phyloP scores from a whole-genome alignment of 2,329 filamentous ascomycete genomes.

The Phyllosticta ampelicida region DNA sequence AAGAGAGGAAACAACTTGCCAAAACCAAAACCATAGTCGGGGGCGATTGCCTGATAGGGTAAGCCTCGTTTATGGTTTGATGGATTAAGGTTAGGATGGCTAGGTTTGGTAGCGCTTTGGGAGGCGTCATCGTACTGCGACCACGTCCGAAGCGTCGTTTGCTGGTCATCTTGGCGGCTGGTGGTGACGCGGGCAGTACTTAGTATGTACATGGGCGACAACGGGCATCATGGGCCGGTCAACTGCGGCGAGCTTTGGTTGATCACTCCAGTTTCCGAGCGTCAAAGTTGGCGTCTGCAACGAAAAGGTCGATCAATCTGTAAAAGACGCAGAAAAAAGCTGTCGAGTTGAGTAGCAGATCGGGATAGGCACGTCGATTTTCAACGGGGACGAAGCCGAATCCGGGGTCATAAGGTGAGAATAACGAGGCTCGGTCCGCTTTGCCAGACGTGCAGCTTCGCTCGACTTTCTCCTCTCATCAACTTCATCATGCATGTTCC shows the following conservation, averaged over 20 bases:
- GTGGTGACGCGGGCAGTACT: not conserved
- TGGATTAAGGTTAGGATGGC: not conserved
- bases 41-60: not conserved
- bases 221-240: not conserved
- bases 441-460: not conserved
- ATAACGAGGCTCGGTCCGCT: not conserved
- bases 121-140: not conserved
- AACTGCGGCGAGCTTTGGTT: not conserved
- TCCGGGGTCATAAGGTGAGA: not conserved
- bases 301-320: not conserved
- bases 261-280: not conserved
- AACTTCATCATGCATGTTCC: not conserved
- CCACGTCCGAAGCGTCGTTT: not conserved
- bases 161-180: too few relatives aligned
- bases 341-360: not conserved
- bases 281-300: not conserved
- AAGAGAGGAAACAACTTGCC: not conserved
- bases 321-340: not conserved
- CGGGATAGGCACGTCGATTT: not conserved
- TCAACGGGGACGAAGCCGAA: not conserved
- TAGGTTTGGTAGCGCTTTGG: not conserved
- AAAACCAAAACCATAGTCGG: not conserved
- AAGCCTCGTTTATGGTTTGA: not conserved
- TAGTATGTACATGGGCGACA: not conserved
- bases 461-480: not conserved